phyloP scores from a whole-genome alignment of 495 filamentous ascomycete genomes.

The Penicillium egyptiacum region DNA sequence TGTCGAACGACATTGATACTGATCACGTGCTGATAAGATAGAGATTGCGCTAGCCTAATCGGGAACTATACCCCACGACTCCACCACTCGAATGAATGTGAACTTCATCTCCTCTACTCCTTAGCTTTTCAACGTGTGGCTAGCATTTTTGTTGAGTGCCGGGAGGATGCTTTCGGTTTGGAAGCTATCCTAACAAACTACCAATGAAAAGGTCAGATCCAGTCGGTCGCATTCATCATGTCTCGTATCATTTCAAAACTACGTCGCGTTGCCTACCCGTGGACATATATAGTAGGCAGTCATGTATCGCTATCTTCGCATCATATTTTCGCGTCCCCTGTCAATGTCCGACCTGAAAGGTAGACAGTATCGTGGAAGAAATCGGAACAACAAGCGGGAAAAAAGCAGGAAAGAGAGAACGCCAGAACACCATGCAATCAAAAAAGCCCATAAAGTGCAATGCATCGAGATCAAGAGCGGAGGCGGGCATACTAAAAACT shows the following conservation, averaged over 20 bases:
- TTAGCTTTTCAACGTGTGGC: neutral
- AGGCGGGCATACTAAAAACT: slow-evolving; percentile 29
- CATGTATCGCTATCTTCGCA: slow-evolving; percentile 14
- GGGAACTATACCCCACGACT: neutral
- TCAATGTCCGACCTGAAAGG: neutral
- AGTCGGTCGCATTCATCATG: slow-evolving; percentile 7
- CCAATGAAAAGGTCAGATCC: neutral
- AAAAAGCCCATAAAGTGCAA: slow-evolving; percentile 25
- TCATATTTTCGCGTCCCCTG: slow-evolving; percentile 3
- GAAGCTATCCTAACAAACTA: neutral
- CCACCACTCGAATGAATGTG: neutral
- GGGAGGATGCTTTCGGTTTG: neutral
- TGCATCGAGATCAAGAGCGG: slow-evolving; percentile 22
- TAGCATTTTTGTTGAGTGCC: neutral
- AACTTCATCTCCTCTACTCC: neutral
- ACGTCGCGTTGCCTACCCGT: slow-evolving; percentile 9
- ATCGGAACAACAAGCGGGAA: slow-evolving; percentile 12
- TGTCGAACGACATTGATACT: slow-evolving; percentile 6
- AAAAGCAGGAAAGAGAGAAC: slow-evolving; percentile 7
- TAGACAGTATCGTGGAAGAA: neutral
- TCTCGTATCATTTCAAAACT: slow-evolving; percentile 12
- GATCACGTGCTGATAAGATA: slow-evolving; percentile 30
- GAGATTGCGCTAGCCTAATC: neutral
- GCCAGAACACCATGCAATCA: slow-evolving; percentile 32
- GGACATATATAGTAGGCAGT: slow-evolving; percentile 8